Conservation (phyloP, 257 asterid species). For the Jasminum sambac region DNA sequence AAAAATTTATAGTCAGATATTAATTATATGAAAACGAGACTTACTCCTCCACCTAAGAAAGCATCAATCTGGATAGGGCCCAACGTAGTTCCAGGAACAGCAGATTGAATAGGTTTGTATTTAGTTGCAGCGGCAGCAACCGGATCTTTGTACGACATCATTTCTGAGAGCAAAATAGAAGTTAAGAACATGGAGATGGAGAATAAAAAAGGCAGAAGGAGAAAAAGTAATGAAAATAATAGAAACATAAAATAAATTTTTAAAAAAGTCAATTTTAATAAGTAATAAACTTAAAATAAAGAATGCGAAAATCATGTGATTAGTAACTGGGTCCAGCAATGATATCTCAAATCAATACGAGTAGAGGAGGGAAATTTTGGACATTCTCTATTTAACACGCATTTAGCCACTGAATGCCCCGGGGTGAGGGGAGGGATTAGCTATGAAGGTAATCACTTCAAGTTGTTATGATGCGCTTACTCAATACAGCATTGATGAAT, state of each 20-base stretch:
- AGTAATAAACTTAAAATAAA: too few relatives aligned
- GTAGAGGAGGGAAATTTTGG: too few relatives aligned
- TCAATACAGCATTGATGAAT: conserved; percentile 84
- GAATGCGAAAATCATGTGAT: too few relatives aligned
- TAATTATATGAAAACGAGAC: conserved; percentile 16
- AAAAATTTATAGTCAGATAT: neutral
- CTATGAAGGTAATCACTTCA: neutral
- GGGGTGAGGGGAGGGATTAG: too few relatives aligned
- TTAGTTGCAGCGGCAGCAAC: conserved; percentile 90
- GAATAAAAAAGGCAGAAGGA: neutral
- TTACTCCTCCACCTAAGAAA: conserved; percentile 89
- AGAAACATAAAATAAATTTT: conserved; percentile 7
- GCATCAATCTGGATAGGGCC: conserved; percentile 97
- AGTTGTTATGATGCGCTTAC: conserved; percentile 49
- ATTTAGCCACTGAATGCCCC: too few relatives aligned
- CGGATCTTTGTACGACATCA: conserved; percentile 91
- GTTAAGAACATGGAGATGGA: conserved; percentile 5
- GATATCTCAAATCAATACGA: too few relatives aligned
- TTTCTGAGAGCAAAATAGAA: conserved; percentile 52
- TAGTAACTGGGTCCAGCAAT: too few relatives aligned
- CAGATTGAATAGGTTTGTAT: conserved; percentile 97
- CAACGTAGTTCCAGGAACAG: conserved; percentile 98
- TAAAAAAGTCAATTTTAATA: too few relatives aligned
- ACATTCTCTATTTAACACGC: too few relatives aligned
- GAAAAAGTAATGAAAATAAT: neutral